phyloP scores from a whole-genome alignment of 164 flowering plant genomes.

The Vitis riparia region DNA sequence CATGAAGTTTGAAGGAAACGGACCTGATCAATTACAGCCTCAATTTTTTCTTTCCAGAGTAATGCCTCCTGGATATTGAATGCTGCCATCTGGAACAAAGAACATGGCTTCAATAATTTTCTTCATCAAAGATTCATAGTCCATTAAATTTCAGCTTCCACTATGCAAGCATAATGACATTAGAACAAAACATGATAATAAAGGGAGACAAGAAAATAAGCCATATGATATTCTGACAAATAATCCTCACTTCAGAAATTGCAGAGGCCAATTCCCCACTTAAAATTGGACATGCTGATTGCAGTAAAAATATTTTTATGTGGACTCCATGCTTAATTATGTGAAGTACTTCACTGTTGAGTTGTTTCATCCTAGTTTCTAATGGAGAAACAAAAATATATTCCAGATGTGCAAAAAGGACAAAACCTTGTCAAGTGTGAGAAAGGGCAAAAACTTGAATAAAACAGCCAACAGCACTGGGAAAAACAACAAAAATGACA shows the following conservation, averaged over 20 bases:
- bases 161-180: background rate
- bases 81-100: conserved; percentile 87
- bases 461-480: too few species aligned
- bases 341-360: too few species aligned
- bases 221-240: too few species aligned
- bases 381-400: too few species aligned
- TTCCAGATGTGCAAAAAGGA: too few species aligned
- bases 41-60: conserved; percentile 95
- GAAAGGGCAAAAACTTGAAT: too few species aligned
- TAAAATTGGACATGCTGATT: too few species aligned
- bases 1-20: background rate
- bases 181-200: background rate
- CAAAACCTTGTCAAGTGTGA: too few species aligned
- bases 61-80: conserved; percentile 98
- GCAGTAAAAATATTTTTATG: too few species aligned
- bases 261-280: background rate
- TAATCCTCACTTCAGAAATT: background rate
- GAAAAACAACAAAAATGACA: too few species aligned
- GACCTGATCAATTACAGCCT: conserved; percentile 92
- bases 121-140: background rate
- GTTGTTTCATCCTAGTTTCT: too few species aligned
- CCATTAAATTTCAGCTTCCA: conserved; percentile 1
- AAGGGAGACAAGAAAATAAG: conserved; percentile 1
- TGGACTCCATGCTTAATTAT: too few species aligned
- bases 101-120: background rate